Evolutionary conservation across 2,329 filamentous ascomycete genomes (phyloP).

Genomic region (Alternaria rosae): DNA sequence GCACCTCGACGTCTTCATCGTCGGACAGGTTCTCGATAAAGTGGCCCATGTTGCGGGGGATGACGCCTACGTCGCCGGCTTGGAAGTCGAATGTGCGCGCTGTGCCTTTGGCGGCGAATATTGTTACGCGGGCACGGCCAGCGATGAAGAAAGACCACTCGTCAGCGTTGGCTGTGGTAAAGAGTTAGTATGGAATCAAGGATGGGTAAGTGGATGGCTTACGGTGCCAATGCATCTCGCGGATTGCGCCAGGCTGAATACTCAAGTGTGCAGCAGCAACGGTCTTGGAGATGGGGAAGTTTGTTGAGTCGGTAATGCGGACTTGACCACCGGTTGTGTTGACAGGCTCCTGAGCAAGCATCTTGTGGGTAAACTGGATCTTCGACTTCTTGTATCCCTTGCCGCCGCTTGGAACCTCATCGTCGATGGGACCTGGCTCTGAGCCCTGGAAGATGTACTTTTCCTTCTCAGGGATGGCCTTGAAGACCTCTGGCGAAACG

Average conservation of each 20-base stretch:
- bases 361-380: conserved; percentile 73
- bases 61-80: conserved; percentile 78
- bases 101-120: conserved; percentile 73
- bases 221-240: conserved; percentile 84
- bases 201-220: background rate
- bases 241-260: conserved; percentile 74
- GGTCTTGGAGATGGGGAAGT: conserved; percentile 76
- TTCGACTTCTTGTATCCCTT: conserved; percentile 71
- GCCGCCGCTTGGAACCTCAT: conserved; percentile 66
- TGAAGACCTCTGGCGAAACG: conserved; percentile 73
- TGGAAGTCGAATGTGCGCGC: conserved; percentile 79
- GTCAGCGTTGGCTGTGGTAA: conserved; percentile 64
- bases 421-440: conserved; percentile 67
- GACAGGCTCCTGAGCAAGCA: conserved; percentile 73
- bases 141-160: conserved; percentile 83
- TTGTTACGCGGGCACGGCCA: conserved; percentile 74
- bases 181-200: background rate
- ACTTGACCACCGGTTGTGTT: conserved; percentile 73
- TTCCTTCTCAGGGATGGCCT: conserved; percentile 68
- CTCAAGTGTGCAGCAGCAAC: conserved; percentile 75
- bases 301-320: conserved; percentile 77
- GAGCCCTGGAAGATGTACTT: conserved; percentile 82
- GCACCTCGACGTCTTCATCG: conserved; percentile 76
- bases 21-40: conserved; percentile 81
- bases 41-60: conserved; percentile 78